Evolutionary conservation across 2,329 filamentous ascomycete species (phyloP).

Genomic region (Capronia epimyces): DNA sequence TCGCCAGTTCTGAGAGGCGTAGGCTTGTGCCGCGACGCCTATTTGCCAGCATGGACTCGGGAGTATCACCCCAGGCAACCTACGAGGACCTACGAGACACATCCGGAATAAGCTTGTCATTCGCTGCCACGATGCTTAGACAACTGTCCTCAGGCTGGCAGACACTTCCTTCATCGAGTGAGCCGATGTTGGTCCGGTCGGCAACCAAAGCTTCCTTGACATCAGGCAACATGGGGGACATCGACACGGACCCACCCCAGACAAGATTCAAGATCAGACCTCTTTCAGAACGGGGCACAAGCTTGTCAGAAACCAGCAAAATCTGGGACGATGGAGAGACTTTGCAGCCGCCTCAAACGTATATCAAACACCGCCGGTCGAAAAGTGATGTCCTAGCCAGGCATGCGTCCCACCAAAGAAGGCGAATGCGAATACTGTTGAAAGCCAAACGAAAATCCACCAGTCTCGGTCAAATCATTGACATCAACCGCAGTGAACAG

Average conservation of each 20-base stretch:
- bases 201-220: constrained; percentile 17
- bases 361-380: constrained; percentile 13
- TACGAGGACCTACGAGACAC: background rate
- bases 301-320: constrained; percentile 5
- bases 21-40: constrained; percentile 24
- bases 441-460: constrained; percentile 19
- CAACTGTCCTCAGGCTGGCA: constrained; percentile 25
- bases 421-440: constrained; percentile 20
- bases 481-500: background rate
- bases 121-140: background rate
- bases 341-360: background rate
- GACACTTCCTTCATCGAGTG: constrained; percentile 23
- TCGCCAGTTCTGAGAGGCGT: constrained; percentile 20
- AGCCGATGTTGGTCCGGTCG: constrained; percentile 1
- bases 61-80: constrained; percentile 6
- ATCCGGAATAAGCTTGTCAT: constrained; percentile 2
- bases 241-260: constrained; percentile 21
- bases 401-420: constrained; percentile 17
- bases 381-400: constrained; percentile 21
- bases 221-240: constrained; percentile 25
- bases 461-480: constrained; percentile 5
- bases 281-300: constrained; percentile 11
- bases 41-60: constrained; percentile 27
- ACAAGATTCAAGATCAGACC: constrained; percentile 20
- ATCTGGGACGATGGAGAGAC: background rate